Percentiles rank a stretch among this genome's conserved stretches.
Evolutionary conservation across 805 yeast genomes (phyloP).

Genomic region (Nakazawaea ambrosiae): DNA sequence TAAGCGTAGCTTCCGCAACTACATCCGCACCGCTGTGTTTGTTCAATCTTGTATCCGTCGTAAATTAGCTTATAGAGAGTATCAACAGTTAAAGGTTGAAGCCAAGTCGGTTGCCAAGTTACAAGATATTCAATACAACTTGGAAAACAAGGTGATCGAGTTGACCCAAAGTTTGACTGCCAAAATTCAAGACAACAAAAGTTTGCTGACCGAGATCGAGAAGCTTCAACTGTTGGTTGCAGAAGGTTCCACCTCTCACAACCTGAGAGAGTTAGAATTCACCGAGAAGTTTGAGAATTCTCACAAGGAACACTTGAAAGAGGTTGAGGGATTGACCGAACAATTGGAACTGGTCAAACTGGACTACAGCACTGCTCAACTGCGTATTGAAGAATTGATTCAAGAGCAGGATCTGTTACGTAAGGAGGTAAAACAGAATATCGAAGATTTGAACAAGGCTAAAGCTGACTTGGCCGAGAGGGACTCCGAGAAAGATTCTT

Average conservation of each 20-base stretch:
- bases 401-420: constrained; percentile 56
- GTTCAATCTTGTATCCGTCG: constrained; percentile 79
- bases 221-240: constrained; percentile 43
- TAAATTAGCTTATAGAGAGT: constrained; percentile 60
- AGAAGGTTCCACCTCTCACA: constrained; percentile 46
- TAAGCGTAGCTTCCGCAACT: constrained; percentile 41
- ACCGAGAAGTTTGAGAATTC: constrained; percentile 37
- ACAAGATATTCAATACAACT: constrained; percentile 84
- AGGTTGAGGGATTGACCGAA: constrained; percentile 41
- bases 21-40: constrained; percentile 51
- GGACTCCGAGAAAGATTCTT: constrained; percentile 58
- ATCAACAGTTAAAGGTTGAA: constrained; percentile 64
- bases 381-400: constrained; percentile 52
- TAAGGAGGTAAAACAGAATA: constrained; percentile 52
- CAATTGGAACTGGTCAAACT: constrained; percentile 49
- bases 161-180: constrained; percentile 78
- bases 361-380: constrained; percentile 51
- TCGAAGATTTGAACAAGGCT: constrained; percentile 56
- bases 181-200: constrained; percentile 77
- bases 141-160: constrained; percentile 97
- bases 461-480: constrained; percentile 51
- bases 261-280: constrained; percentile 48
- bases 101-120: constrained; percentile 88
- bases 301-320: constrained; percentile 39
- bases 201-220: constrained; percentile 56